phyloP scores from a whole-genome alignment of 768 basidiomycete species.

The Macrolepiota albuminosa region DNA sequence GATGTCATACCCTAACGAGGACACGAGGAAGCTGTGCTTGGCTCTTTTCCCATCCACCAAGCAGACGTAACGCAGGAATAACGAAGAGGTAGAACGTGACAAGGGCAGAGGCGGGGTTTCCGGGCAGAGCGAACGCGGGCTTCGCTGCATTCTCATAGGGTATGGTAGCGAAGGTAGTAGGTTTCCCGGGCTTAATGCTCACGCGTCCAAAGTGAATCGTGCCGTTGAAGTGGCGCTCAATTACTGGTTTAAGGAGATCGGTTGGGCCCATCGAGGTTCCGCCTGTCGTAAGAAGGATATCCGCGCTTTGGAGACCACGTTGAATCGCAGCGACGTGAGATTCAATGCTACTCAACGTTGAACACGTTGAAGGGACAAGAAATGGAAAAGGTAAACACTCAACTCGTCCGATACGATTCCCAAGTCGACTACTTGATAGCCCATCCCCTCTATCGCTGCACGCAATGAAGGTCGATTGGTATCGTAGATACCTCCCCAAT shows the following conservation, averaged over 20 bases:
- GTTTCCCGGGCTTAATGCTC: conserved; percentile 80
- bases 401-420: conserved; percentile 78
- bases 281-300: conserved; percentile 80
- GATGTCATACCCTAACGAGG: conserved; percentile 51
- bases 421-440: conserved; percentile 74
- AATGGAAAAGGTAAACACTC: conserved; percentile 16
- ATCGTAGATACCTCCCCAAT: conserved; percentile 77
- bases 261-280: conserved; percentile 91
- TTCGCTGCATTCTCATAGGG: conserved; percentile 44
- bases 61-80: conserved; percentile 66
- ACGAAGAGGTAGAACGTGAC: conserved; percentile 86
- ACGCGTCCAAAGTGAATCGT: conserved; percentile 85
- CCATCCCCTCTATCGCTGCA: conserved; percentile 64
- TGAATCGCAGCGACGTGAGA: conserved; percentile 55
- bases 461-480: conserved; percentile 81
- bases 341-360: conserved; percentile 35
- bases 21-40: conserved; percentile 57
- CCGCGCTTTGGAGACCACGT: conserved; percentile 56
- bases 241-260: conserved; percentile 83
- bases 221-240: conserved; percentile 74
- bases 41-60: conserved; percentile 62
- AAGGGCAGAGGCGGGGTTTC: conserved; percentile 85
- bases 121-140: conserved; percentile 80
- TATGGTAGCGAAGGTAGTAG: conserved; percentile 85
- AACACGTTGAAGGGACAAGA: neutral